These are phyloP conservation scores for Podochytrium sp. DNA, from an alignment of 192 early-diverging fungal genomes.

Conservation along the genomic window DNA sequence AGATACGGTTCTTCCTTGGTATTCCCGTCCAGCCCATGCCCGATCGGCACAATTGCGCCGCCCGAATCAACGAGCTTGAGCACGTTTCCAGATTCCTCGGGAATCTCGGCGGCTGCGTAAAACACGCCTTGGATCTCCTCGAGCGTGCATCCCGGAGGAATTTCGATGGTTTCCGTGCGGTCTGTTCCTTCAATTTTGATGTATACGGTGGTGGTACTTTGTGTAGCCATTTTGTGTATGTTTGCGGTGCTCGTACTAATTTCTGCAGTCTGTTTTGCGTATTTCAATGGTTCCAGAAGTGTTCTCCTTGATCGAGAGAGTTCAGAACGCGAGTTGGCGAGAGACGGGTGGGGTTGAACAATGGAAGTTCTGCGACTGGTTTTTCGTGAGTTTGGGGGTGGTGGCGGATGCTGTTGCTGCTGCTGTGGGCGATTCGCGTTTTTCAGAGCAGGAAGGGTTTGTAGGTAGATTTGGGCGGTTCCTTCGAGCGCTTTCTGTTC, in stretches of 20 bases:
- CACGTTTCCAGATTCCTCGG: slow-evolving; percentile 4
- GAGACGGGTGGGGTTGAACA: background rate
- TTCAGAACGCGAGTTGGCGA: background rate
- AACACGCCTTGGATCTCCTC: slow-evolving; percentile 31
- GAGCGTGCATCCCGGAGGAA: slow-evolving; percentile 19
- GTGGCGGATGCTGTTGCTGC: background rate
- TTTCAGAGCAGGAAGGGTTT: background rate
- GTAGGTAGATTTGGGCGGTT: background rate
- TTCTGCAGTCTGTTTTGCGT: background rate
- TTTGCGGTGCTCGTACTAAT: background rate
- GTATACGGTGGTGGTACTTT: slow-evolving; percentile 3
- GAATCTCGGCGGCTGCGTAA: slow-evolving; percentile 30
- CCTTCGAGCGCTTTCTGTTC: background rate
- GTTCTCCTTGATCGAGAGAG: no score
- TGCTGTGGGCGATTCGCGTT: background rate
- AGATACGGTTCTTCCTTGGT: slow-evolving; percentile 9
- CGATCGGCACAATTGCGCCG: slow-evolving; percentile 26
- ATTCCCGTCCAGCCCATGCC: slow-evolving; percentile 28
- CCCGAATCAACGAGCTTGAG: slow-evolving; percentile 10
- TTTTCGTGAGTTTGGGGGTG: background rate
- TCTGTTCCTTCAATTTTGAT: background rate
- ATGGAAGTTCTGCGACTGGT: background rate
- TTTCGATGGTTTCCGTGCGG: slow-evolving; percentile 19
- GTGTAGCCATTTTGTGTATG: background rate
- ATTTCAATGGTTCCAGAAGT: background rate